Percentiles rank a stretch among this genome's conserved stretches.
Evolutionary conservation across 2,329 filamentous ascomycete species (phyloP).

Genomic region (Metarhizium guizhouense): DNA sequence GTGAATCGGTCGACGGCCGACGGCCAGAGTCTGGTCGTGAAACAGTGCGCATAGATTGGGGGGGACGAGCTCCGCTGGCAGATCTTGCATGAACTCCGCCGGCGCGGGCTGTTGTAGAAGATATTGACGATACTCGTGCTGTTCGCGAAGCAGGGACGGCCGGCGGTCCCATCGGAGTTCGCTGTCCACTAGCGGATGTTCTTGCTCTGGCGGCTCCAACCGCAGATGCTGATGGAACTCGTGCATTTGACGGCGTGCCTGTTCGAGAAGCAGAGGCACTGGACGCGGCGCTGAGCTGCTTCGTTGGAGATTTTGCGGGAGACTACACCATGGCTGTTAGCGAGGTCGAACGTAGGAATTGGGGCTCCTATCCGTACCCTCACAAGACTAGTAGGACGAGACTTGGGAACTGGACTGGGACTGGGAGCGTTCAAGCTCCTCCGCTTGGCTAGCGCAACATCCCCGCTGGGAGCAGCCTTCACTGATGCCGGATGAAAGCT

Average conservation of each 20-base stretch:
- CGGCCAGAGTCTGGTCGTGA: conserved; percentile 31
- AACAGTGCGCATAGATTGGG: conserved; percentile 23
- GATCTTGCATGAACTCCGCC: conserved; percentile 26
- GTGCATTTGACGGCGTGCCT: conserved; percentile 51
- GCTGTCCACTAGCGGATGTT: conserved; percentile 41
- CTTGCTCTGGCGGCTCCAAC: conserved; percentile 37
- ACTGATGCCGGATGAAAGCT: conserved; percentile 35
- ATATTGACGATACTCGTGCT: conserved; percentile 34
- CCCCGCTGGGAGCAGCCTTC: conserved; percentile 32
- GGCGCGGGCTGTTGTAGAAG: conserved; percentile 28
- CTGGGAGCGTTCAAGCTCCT: conserved; percentile 65
- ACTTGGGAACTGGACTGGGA: conserved; percentile 59
- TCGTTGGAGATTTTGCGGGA: conserved; percentile 71
- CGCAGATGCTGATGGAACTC: conserved; percentile 28
- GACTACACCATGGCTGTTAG: conserved; percentile 40
- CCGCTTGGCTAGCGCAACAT: conserved; percentile 49
- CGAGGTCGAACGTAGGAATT: neutral
- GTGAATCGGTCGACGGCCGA: conserved; percentile 37
- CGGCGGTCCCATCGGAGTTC: conserved; percentile 62
- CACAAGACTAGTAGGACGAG: conserved; percentile 46
- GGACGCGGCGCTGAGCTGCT: conserved; percentile 53
- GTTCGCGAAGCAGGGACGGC: conserved; percentile 35
- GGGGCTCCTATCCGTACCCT: conserved; percentile 30
- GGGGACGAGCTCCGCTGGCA: conserved; percentile 30
- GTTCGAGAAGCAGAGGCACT: conserved; percentile 54